Conservation (phyloP, 1,284 basidiomycete genomes). For the Ganoderma resinaceum region DNA sequence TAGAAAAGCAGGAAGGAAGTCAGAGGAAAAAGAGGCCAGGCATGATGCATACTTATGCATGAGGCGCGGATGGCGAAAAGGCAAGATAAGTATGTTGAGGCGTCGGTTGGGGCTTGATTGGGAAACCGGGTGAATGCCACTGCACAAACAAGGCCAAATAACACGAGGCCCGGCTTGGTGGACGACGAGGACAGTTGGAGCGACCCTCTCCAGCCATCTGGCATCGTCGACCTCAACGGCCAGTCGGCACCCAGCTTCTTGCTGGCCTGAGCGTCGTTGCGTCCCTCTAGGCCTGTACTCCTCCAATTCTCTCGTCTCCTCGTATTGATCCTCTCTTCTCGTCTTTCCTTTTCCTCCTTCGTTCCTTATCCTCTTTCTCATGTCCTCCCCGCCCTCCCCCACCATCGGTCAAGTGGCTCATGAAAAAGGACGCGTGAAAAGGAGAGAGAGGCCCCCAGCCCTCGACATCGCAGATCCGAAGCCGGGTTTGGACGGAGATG, state of each 20-base stretch:
- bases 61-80: no score
- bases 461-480: conserved; percentile 41
- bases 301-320: conserved; percentile 27
- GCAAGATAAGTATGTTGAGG: neutral
- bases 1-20: neutral
- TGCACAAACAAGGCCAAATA: conserved; percentile 31
- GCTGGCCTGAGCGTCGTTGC: conserved; percentile 29
- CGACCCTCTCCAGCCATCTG: conserved; percentile 30
- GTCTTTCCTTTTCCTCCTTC: conserved; percentile 43
- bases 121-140: conserved; percentile 26
- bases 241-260: conserved; percentile 31
- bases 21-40: neutral
- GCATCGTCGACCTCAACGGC: conserved; percentile 38
- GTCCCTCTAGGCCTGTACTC: conserved; percentile 23
- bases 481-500: conserved; percentile 35
- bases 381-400: conserved; percentile 45
- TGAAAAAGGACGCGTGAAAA: conserved; percentile 42
- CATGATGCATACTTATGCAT: no score
- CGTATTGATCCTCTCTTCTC: conserved; percentile 22
- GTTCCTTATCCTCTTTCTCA: conserved; percentile 43
- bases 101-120: conserved; percentile 6
- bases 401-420: conserved; percentile 37
- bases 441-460: conserved; percentile 47
- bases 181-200: conserved; percentile 25
- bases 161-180: conserved; percentile 35